Evolutionary conservation across 2,329 filamentous ascomycete species (phyloP).

Genomic region (Helotiales sp.): DNA sequence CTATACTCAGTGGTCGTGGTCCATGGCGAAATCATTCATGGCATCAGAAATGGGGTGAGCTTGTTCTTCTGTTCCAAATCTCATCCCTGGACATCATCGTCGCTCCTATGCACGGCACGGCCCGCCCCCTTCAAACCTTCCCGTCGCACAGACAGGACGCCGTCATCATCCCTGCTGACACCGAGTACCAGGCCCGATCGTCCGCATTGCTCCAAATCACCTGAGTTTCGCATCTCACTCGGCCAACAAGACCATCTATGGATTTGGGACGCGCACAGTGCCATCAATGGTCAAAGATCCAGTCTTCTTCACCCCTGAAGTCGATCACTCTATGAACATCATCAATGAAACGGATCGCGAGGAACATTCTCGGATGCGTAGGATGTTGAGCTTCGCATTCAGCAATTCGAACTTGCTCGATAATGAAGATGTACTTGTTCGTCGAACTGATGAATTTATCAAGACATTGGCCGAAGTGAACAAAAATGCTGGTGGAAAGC

Average conservation of each 20-base stretch:
- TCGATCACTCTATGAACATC: conserved; percentile 26
- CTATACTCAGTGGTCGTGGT: conserved; percentile 16
- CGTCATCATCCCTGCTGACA: neutral
- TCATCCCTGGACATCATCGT: neutral
- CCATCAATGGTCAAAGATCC: conserved; percentile 23
- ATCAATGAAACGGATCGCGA: conserved; percentile 24
- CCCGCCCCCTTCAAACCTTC: neutral
- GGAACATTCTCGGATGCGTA: conserved; percentile 25
- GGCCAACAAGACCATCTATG: conserved; percentile 61
- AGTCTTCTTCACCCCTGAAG: conserved; percentile 23
- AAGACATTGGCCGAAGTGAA: conserved; percentile 1
- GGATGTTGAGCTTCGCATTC: conserved; percentile 26
- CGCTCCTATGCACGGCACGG: neutral
- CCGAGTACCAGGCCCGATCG: conserved; percentile 23
- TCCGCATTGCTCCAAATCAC: conserved; percentile 32
- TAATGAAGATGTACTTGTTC: conserved; percentile 23
- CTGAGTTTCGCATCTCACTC: conserved; percentile 43
- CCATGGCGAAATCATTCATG: conserved; percentile 21
- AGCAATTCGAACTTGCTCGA: conserved; percentile 23
- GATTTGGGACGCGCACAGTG: conserved; percentile 47
- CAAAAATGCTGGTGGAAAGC: conserved; percentile 4
- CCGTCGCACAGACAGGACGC: neutral
- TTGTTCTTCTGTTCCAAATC: neutral
- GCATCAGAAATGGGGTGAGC: conserved; percentile 22
- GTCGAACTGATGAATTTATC: conserved; percentile 19